Evolutionary conservation across 2,329 filamentous ascomycete species (phyloP).

Genomic region (Botrytis porri): DNA sequence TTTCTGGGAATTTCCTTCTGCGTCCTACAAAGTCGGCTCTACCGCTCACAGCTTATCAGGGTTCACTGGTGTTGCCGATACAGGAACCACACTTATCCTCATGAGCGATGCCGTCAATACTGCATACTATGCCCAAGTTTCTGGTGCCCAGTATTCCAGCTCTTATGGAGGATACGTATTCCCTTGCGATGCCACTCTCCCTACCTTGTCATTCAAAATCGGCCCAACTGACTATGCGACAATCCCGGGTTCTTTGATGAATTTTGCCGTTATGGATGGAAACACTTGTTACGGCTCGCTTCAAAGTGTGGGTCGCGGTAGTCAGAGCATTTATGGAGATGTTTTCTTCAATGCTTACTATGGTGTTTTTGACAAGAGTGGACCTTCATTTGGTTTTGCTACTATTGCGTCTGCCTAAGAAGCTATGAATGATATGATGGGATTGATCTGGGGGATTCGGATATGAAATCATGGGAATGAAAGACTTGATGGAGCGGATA

Average conservation of each 20-base stretch:
- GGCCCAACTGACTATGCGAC: constrained; percentile 36
- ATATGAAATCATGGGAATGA: neutral
- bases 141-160: constrained; percentile 34
- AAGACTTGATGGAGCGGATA: neutral
- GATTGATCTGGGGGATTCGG: neutral
- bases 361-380: constrained; percentile 32
- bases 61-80: constrained; percentile 40
- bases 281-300: constrained; percentile 40
- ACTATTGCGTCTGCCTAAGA: constrained; percentile 19
- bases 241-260: constrained; percentile 40
- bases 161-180: constrained; percentile 40
- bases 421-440: neutral
- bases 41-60: constrained; percentile 44
- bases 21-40: constrained; percentile 46
- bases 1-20: constrained; percentile 56
- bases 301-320: constrained; percentile 36
- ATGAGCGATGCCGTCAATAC: constrained; percentile 38
- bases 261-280: constrained; percentile 34
- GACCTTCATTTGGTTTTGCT: constrained; percentile 35
- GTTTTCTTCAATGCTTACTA: constrained; percentile 38
- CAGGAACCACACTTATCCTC: constrained; percentile 43
- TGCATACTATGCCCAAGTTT: constrained; percentile 40
- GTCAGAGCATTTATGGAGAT: constrained; percentile 37
- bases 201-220: constrained; percentile 39
- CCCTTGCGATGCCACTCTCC: constrained; percentile 38